A percentile compares a stretch with the other conserved stretches of the same genome.
Conservation (phyloP, 73 alveolate genomes). For the Paramecium caudatum region DNA sequence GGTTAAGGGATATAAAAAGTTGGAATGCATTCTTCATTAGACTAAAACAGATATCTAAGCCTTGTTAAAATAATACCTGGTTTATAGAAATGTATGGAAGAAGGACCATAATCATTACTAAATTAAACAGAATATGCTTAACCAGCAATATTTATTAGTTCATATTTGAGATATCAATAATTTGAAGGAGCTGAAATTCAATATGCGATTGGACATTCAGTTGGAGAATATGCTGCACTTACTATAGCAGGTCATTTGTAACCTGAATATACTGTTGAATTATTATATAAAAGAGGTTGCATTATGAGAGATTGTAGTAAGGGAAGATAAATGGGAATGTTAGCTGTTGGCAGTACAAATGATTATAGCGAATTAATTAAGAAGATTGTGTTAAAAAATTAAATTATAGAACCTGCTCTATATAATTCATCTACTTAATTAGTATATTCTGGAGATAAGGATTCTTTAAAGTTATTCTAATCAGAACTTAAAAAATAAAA, state of each 20-base stretch:
- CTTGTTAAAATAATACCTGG: constrained; percentile 37
- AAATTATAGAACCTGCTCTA: constrained; percentile 51
- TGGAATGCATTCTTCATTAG: constrained; percentile 49
- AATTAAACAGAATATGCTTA: constrained; percentile 55
- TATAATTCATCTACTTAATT: constrained; percentile 5
- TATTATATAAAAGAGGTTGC: constrained; percentile 51
- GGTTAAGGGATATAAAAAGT: constrained; percentile 67
- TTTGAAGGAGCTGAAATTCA: not conserved
- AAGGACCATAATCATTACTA: constrained; percentile 56
- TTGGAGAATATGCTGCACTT: constrained; percentile 65
- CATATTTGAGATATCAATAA: constrained; percentile 22
- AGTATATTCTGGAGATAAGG: constrained; percentile 59
- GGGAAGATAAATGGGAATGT: constrained; percentile 63
- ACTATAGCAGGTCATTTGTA: constrained; percentile 51
- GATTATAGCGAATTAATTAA: not conserved
- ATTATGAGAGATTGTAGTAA: constrained; percentile 69
- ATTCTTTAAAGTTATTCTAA: not conserved
- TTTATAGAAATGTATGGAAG: constrained; percentile 21
- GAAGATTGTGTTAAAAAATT: not conserved
- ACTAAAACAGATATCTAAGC: not conserved
- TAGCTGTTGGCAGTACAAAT: constrained; percentile 14
- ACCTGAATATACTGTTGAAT: not conserved
- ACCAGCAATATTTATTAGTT: constrained; percentile 55
- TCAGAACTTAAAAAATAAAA: not conserved
- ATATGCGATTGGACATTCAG: constrained; percentile 63